Base-by-base conservation (phyloP, 805 yeast species). In the Teunomyces barrocoloradensis region DNA sequence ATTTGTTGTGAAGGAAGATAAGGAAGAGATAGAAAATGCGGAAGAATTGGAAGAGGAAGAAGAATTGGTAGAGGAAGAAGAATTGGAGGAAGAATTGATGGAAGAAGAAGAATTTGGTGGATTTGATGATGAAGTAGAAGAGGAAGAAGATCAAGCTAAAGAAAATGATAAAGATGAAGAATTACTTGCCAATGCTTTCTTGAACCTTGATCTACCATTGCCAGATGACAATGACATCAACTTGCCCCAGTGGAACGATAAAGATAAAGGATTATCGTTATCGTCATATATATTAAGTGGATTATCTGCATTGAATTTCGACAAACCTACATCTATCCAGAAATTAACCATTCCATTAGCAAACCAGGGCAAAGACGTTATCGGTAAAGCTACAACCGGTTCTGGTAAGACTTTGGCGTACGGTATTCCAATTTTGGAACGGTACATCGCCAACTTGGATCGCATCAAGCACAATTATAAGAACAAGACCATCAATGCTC, bases 301-400 rank as follows among this genome's bases (percentile, higher is more conserved):
- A 0, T 71, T 94, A 36, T 64, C 75, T 3, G 68, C 71, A 13
- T 66, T 84, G 10, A 80, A 78, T 1, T 94, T 86, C 64, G 58
- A 54, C 1, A 66, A 71, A 18, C 99, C 99, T 7, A 91, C 98
- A 0, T 87, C 84, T 29, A 90, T 94, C 59, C 99, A 94, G 66
- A 76, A 74, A 50, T 69, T 71, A 48, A 74, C 92, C 7, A 84
- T 94, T 46, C 96, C 98, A 2, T 58, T 75, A 23, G 89, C 92
- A 2, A 49, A 89, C 11, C 72, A 74, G 25, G 95, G 91, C 5
- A 76, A 74, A 30, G 98, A 94, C 66, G 80, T 94, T 3, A 83
- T 94, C 54, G 99, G 99, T 46, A 94, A 92, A 61, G 99, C 99
- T 12, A 85, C 94, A 9, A 94, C 99, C 1, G 99, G 99, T 64